A percentile compares a stretch with the other conserved stretches of the same genome.
Conservation (phyloP, 805 yeast genomes). For the Candida andamanensis region DNA sequence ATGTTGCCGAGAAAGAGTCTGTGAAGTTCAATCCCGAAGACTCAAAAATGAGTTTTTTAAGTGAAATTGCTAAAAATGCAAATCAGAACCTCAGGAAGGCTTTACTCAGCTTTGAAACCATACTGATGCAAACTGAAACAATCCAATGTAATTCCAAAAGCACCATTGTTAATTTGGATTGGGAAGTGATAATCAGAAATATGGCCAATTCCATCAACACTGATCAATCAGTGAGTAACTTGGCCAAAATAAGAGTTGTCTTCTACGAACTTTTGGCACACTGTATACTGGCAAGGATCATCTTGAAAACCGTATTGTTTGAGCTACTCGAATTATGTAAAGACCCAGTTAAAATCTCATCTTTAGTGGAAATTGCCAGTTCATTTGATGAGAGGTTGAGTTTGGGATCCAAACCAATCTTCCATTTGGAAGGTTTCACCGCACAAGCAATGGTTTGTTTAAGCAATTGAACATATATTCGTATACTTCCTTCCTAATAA, state of each 20-base stretch:
- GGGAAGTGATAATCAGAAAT: slow-evolving; percentile 76
- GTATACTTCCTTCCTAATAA: neutral
- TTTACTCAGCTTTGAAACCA: slow-evolving; percentile 74
- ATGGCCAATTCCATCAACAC: slow-evolving; percentile 56
- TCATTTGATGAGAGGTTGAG: slow-evolving; percentile 80
- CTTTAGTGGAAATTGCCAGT: slow-evolving; percentile 57
- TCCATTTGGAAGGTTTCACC: slow-evolving; percentile 90
- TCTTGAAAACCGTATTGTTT: slow-evolving; percentile 55
- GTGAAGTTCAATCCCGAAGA: slow-evolving; percentile 34
- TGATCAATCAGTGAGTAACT: slow-evolving; percentile 59
- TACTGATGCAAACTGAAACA: slow-evolving; percentile 62
- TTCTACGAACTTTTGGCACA: slow-evolving; percentile 85
- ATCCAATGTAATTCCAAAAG: slow-evolving; percentile 33
- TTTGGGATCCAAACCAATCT: slow-evolving; percentile 82
- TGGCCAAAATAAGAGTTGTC: slow-evolving; percentile 58
- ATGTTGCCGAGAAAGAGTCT: slow-evolving; percentile 55
- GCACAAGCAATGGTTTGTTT: slow-evolving; percentile 75
- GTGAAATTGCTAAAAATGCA: slow-evolving; percentile 48
- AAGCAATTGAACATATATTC: slow-evolving; percentile 1
- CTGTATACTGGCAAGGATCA: slow-evolving; percentile 85
- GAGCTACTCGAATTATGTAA: slow-evolving; percentile 31
- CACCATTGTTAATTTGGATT: slow-evolving; percentile 68
- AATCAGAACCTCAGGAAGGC: slow-evolving; percentile 76
- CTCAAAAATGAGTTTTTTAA: slow-evolving; percentile 33
- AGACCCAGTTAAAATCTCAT: slow-evolving; percentile 27